Percentiles rank a stretch among this genome's conserved stretches.
phyloP scores from a whole-genome alignment of 2,329 filamentous ascomycete genomes.

The Epichloe typhina region DNA sequence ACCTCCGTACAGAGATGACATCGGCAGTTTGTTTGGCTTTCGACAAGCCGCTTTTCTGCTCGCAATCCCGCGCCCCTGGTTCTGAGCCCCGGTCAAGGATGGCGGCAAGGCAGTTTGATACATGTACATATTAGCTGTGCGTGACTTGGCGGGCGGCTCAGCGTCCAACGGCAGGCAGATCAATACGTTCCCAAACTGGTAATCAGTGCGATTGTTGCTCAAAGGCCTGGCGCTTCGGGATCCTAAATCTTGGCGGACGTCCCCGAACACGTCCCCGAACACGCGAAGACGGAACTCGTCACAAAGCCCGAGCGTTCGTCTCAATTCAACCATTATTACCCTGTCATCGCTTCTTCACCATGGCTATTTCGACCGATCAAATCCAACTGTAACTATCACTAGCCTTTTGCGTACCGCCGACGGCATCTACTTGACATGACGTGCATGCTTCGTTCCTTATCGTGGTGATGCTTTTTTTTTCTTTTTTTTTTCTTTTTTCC shows the following conservation, averaged over 20 bases:
- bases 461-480: no score
- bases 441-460: no score
- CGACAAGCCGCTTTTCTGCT: no score
- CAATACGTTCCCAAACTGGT: constrained; percentile 1
- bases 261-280: not conserved
- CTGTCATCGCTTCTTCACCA: no score
- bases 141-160: not conserved
- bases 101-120: not conserved
- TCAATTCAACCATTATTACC: no score
- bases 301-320: not conserved
- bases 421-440: no score
- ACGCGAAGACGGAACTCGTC: not conserved
- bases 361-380: not conserved
- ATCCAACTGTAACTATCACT: not conserved
- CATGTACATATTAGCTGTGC: not conserved
- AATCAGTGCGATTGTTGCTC: constrained; percentile 5
- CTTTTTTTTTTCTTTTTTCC: no score
- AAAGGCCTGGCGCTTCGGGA: not conserved
- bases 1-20: no score
- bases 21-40: no score
- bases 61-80: no score
- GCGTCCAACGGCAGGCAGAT: not conserved
- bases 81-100: no score
- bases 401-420: no score
- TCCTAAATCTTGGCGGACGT: not conserved